Base-by-base conservation (phyloP, 495 filamentous ascomycete genomes). In the Aspergillus nidulans region DNA sequence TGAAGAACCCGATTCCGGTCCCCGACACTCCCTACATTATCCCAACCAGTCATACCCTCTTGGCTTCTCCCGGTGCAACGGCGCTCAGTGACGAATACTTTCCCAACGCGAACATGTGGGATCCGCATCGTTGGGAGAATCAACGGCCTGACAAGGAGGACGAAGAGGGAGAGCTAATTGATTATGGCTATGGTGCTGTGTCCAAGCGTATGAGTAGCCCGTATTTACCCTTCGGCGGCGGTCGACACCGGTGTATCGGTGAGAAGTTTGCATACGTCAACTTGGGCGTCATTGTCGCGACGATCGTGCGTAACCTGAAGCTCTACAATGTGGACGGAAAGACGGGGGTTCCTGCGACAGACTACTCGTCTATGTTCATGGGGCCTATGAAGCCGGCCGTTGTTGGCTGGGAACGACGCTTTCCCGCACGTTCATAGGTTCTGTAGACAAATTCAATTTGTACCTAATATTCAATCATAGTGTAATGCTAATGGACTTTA, bases 181-280 rank as follows among this genome's bases (percentile, higher is more conserved):
- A 97, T 63, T 97, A 97, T 63, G 94, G 92, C 25, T 97, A 95
- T 69, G 94, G 92, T n/a, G 73, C 91, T 25, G 84, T 96, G 48
- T 88, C 81, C 70, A 96, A 96, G 75, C 92, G 94, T 19, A 84
- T 90, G 5, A 75, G 74, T 24, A 91, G 86, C 44, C 92, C 94
- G 1, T 98, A 97, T 72, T 78, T 98, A 16, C 94, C 94, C 0
- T 98, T 98, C 65, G 94, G 94, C 2, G 94, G 91, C 1, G 94
- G 94, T 5, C 77, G 94, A 49, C 94, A 98, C 71, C 74, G 94
- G 9, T 98, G 94, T 69, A 97, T 98, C 63, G 94, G 94, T 43
- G 94, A 97, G 74, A 91, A 96, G 63, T 98, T 97, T 66, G 94
- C 94, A 52, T 95, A 95, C 66, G 78, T 96, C 57, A 92, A 98